Evolutionary conservation across 768 basidiomycete genomes (phyloP), one percentile per base, ranked within the genome.

Genomic region (Mycena polygramma): DNA sequence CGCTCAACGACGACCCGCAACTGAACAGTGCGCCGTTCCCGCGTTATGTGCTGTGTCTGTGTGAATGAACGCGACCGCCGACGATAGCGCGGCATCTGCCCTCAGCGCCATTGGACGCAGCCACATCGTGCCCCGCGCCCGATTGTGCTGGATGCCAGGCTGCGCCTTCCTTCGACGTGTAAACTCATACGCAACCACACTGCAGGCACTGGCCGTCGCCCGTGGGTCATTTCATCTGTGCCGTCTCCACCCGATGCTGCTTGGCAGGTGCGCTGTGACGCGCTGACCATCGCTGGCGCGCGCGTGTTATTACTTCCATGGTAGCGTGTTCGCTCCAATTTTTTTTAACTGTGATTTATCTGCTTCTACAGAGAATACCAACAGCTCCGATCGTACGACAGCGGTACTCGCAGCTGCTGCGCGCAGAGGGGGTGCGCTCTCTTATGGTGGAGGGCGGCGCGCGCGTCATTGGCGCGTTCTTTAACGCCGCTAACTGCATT

Each of bases 371-470:
- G 67, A 19, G 9, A 22, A 5, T 4, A 26, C 26, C 13, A 37
- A 15, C 11, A 48, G 35, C 24, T 45, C 43, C 3, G 30, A 77
- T 22, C 81, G 86, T 35, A 79, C 94, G 37, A 77, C 80, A 4
- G 76, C 77, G 7, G 78, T 94, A 20, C 87, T 96, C 7, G 74
- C 72, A n/a, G 15, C 80, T 81, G 9, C 82, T 98, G 30, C 80
- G 80, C 22, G 79, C 80, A 14, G 81, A 85, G n/a, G 90, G 88
- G 6, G 84, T 97, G 70, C 80, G 81, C 15, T 92, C 91, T 14
- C 82, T 98, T 63, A 99, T 99, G 97, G 94, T 98, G 8, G 98
- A 99, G 82, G 98, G 98, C 61, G 98, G 98, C 19, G 93, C 95
- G 11, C 81, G 82, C 11, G 85, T 99, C 71, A 95, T 99, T 66